Percentiles rank a stretch among this genome's conserved stretches.
Evolutionary conservation across 1,284 basidiomycete species (phyloP).

Genomic region (Apiotrichum laibachii): DNA sequence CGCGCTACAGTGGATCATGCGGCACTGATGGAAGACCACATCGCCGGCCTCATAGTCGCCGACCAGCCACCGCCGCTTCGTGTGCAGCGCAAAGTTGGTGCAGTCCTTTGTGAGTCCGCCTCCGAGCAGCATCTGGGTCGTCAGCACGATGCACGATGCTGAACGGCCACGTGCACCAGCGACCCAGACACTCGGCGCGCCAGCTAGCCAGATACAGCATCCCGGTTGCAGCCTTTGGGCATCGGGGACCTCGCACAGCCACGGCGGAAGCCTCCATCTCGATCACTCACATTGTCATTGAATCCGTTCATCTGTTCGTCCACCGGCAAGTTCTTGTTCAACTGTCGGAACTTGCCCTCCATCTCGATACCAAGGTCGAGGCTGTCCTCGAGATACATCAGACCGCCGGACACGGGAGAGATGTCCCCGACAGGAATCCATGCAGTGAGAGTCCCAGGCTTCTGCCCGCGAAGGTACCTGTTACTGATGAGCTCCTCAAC

Average conservation of each 20-base stretch:
- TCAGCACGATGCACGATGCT: not conserved
- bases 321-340: constrained; percentile 14
- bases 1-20: constrained; percentile 19
- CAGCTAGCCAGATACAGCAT: too few relatives aligned
- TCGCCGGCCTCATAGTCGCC: constrained; percentile 23
- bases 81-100: constrained; percentile 6
- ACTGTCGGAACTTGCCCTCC: constrained; percentile 23
- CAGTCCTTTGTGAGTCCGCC: constrained; percentile 17
- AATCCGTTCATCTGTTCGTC: constrained; percentile 30
- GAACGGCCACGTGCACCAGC: too few relatives aligned
- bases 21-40: constrained; percentile 24
- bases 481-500: not conserved
- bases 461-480: constrained; percentile 12
- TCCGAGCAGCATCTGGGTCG: constrained; percentile 15
- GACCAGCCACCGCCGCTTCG: constrained; percentile 19
- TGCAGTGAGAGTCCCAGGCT: constrained; percentile 24
- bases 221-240: too few relatives aligned
- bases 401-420: constrained; percentile 25
- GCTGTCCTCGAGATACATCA: constrained; percentile 33
- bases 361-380: constrained; percentile 25
- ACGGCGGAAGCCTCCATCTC: too few relatives aligned
- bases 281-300: constrained; percentile 28
- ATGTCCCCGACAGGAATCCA: constrained; percentile 37
- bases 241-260: too few relatives aligned
- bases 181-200: too few relatives aligned